Conservation (phyloP, 208 protist species). For the Leishmania major region DNA sequence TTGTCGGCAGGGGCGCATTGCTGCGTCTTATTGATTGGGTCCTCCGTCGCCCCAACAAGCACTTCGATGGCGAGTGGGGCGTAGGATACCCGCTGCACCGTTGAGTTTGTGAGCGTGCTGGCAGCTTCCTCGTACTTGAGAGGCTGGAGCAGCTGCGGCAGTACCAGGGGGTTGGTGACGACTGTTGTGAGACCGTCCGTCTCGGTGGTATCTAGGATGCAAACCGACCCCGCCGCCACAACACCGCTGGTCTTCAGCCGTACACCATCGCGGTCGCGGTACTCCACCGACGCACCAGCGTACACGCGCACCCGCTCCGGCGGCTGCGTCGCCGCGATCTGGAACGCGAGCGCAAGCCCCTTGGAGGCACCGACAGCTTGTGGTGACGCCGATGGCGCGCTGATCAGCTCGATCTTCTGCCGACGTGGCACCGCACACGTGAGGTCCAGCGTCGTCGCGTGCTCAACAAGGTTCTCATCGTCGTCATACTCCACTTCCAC, state of each 20-base stretch:
- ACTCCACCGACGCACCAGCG: conserved; percentile 14
- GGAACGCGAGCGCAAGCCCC: conserved; percentile 26
- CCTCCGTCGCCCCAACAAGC: conserved; percentile 15
- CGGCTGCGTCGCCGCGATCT: conserved; percentile 13
- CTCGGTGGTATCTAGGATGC: conserved; percentile 15
- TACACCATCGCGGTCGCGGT: conserved; percentile 16
- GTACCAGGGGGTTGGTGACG: conserved; percentile 10
- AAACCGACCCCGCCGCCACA: not conserved
- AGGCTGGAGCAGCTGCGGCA: conserved; percentile 14
- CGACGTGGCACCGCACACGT: conserved; percentile 24
- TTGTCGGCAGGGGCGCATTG: not conserved
- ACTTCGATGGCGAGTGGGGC: conserved; percentile 48
- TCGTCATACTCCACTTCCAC: conserved; percentile 48
- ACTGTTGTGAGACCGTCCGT: conserved; percentile 9
- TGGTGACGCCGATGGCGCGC: not conserved
- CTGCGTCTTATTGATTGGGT: not conserved
- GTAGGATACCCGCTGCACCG: conserved; percentile 15
- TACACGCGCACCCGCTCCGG: conserved; percentile 24
- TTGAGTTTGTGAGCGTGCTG: not conserved
- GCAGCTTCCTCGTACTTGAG: conserved; percentile 2
- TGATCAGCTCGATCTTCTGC: conserved; percentile 26
- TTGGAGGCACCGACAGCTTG: not conserved
- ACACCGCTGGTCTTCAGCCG: conserved; percentile 10
- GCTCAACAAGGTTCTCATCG: conserved; percentile 45
- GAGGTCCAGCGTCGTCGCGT: conserved; percentile 51